Percentiles rank a stretch among this genome's conserved stretches.
Conservation (phyloP, 345 rosid genomes). For the Raphanus raphanistrum region DNA sequence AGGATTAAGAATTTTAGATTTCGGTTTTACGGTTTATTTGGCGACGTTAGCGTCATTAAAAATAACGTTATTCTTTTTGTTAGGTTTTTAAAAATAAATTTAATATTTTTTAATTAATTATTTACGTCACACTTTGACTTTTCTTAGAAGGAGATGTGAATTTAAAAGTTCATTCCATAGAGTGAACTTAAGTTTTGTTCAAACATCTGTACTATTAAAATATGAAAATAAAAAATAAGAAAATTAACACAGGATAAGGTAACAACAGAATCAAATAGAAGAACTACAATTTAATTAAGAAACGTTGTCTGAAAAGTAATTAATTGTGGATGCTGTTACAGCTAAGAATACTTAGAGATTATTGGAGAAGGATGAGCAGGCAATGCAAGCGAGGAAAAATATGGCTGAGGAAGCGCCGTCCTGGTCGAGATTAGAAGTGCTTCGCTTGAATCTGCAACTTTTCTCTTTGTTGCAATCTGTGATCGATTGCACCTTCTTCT, state of each 20-base stretch:
- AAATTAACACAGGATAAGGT: conserved; percentile 1
- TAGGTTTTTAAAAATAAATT: no score
- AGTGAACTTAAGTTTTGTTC: no score
- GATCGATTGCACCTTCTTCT: conserved; percentile 39
- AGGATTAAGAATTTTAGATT: no score
- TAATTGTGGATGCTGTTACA: not conserved
- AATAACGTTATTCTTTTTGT: no score
- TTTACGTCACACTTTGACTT: no score
- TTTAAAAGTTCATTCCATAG: no score
- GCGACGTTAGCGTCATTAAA: no score
- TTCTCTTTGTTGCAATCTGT: conserved; percentile 75
- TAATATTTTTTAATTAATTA: no score
- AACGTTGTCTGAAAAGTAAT: not conserved
- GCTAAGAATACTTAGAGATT: conserved; percentile 23
- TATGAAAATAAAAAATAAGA: not conserved
- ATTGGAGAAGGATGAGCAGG: conserved; percentile 53
- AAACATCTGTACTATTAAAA: no score
- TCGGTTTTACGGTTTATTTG: no score
- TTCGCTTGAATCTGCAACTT: conserved; percentile 69
- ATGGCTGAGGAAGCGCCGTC: conserved; percentile 93
- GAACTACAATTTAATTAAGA: not conserved
- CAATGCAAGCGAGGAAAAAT: conserved; percentile 84
- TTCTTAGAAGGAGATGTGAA: no score
- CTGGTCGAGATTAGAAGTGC: conserved; percentile 66
- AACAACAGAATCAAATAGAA: conserved; percentile 11